Evolutionary conservation across 805 yeast species (phyloP).

Genomic region (Phaffomyces antillensis): DNA sequence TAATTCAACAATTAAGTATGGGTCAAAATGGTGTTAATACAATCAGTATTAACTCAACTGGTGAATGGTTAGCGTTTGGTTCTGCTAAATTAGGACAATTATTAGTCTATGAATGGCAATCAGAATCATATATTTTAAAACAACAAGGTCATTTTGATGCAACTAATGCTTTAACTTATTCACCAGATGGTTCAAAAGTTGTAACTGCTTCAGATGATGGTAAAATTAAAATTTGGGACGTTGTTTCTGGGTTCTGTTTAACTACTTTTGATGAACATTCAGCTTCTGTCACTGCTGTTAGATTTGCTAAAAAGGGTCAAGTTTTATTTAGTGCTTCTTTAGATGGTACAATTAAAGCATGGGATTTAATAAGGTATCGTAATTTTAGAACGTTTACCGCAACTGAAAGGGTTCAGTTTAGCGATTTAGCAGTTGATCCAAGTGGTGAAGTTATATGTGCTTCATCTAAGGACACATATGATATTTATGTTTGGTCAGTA

Average conservation of each 20-base stretch:
- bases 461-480: constrained; percentile 84
- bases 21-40: constrained; percentile 87
- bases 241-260: constrained; percentile 83
- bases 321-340: constrained; percentile 86
- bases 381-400: constrained; percentile 95
- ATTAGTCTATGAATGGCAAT: constrained; percentile 97
- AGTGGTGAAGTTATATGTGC: constrained; percentile 96
- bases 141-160: constrained; percentile 98
- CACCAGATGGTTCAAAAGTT: constrained; percentile 90
- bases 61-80: constrained; percentile 97
- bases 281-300: constrained; percentile 80
- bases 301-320: constrained; percentile 83
- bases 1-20: constrained; percentile 83
- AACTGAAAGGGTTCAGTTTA: constrained; percentile 79
- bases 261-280: constrained; percentile 90
- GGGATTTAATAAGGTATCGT: constrained; percentile 90
- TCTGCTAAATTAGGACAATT: constrained; percentile 87
- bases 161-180: constrained; percentile 73
- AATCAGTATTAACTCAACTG: constrained; percentile 70
- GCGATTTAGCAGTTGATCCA: constrained; percentile 88
- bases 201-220: constrained; percentile 97
- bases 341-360: constrained; percentile 96
- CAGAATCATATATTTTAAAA: constrained; percentile 88
- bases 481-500: constrained; percentile 93
- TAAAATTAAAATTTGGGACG: constrained; percentile 94